These are phyloP conservation scores for Cystobasidiopsis lactophilus DNA, from an alignment of 768 basidiomycete species.

Conservation along the genomic window DNA sequence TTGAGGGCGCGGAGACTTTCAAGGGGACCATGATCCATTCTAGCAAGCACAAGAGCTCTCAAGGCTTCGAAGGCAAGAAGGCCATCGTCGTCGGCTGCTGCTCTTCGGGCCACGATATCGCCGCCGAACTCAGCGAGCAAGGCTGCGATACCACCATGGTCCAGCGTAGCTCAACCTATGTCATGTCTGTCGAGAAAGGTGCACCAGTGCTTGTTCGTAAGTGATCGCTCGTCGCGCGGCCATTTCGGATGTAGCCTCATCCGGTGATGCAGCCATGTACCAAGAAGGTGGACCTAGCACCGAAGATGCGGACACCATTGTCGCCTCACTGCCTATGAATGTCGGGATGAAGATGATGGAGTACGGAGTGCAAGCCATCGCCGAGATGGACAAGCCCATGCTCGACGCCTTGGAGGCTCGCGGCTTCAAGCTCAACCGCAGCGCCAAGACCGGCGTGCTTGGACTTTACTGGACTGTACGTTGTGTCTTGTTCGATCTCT, in stretches of 20 bases:
- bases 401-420: constrained; percentile 36
- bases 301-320: constrained; percentile 35
- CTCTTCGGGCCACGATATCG: constrained; percentile 39
- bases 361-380: constrained; percentile 25
- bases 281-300: constrained; percentile 32
- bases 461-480: no score
- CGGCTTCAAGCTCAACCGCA: constrained; percentile 33
- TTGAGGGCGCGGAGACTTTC: constrained; percentile 32
- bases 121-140: constrained; percentile 22
- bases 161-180: constrained; percentile 39
- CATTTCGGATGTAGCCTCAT: not conserved
- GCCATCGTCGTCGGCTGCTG: constrained; percentile 47
- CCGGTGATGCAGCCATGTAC: constrained; percentile 23
- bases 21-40: constrained; percentile 45
- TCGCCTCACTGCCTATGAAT: constrained; percentile 31
- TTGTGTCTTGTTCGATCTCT: no score
- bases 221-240: no score
- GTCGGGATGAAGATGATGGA: constrained; percentile 14
- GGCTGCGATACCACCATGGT: constrained; percentile 30
- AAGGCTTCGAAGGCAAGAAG: constrained; percentile 43
- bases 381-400: constrained; percentile 34
- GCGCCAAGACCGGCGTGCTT: constrained; percentile 16
- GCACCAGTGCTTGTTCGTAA: constrained; percentile 10
- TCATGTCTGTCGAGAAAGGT: constrained; percentile 20
- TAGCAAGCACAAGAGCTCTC: constrained; percentile 32